phyloP scores from a whole-genome alignment of 805 yeast genomes.

The Zygoascus ofunaensis region DNA sequence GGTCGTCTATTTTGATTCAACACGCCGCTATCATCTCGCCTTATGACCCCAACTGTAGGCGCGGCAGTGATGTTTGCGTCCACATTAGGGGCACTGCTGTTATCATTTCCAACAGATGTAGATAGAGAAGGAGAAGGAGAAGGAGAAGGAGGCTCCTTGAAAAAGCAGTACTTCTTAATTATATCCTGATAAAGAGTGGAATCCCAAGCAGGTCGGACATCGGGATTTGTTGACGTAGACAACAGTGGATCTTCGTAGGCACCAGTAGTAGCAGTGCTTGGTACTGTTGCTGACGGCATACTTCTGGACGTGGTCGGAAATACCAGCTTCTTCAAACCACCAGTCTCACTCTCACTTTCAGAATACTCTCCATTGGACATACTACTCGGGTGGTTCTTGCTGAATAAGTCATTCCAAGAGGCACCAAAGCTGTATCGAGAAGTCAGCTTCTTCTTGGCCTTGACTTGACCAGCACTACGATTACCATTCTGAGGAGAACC shows the following conservation, averaged over 20 bases:
- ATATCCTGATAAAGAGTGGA: slow-evolving; percentile 32
- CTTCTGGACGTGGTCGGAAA: neutral
- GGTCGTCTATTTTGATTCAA: neutral
- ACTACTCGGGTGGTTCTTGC: neutral
- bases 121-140: neutral
- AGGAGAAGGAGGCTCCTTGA: slow-evolving; percentile 15
- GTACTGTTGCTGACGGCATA: neutral
- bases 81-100: neutral
- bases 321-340: slow-evolving; percentile 4
- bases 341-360: slow-evolving; percentile 2
- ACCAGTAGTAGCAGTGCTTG: neutral
- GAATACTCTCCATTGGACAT: neutral
- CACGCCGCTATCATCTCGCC: neutral
- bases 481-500: neutral
- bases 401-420: slow-evolving; percentile 9
- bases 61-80: neutral
- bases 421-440: slow-evolving; percentile 18
- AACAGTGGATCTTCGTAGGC: neutral
- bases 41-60: neutral
- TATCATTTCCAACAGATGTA: no score
- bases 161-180: slow-evolving; percentile 33
- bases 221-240: neutral
- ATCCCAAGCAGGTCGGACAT: slow-evolving; percentile 24
- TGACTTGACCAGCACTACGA: slow-evolving; percentile 2
- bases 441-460: slow-evolving; percentile 14